Evolutionary conservation across 345 rosid species (phyloP).

Genomic region (Erysimum cheiranthoides): DNA sequence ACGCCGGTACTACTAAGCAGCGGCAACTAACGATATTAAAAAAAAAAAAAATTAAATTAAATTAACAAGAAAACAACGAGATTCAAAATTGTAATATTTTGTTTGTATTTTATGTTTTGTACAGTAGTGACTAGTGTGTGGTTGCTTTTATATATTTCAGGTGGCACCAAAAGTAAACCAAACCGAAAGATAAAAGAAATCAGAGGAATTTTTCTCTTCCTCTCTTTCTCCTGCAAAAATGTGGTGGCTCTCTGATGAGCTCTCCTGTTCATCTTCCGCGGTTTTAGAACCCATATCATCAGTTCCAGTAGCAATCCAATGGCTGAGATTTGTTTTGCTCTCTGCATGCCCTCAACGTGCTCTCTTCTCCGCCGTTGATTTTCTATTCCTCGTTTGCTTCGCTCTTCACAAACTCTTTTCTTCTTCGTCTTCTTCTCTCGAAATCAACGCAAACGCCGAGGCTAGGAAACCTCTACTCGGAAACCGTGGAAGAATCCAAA

Average conservation of each 20-base stretch:
- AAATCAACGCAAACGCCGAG: constrained; percentile 38
- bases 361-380: constrained; percentile 61
- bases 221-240: not conserved
- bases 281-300: constrained; percentile 47
- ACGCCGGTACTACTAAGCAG: no score
- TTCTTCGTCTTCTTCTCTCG: constrained; percentile 45
- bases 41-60: no score
- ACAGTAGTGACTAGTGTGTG: not conserved
- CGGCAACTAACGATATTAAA: no score
- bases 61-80: no score
- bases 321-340: constrained; percentile 78
- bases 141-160: not conserved
- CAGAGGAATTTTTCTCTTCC: not conserved
- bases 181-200: not conserved
- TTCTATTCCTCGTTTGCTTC: constrained; percentile 57
- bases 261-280: constrained; percentile 66
- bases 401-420: constrained; percentile 56
- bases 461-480: constrained; percentile 66
- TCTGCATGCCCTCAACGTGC: constrained; percentile 86
- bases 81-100: no score
- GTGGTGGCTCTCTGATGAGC: constrained; percentile 53
- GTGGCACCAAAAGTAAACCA: not conserved
- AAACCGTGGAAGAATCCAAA: constrained; percentile 36
- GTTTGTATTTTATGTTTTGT: no score
- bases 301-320: constrained; percentile 54